Evolutionary conservation across 1,284 basidiomycete species (phyloP).

Genomic region (Porogramme epimiltina): DNA sequence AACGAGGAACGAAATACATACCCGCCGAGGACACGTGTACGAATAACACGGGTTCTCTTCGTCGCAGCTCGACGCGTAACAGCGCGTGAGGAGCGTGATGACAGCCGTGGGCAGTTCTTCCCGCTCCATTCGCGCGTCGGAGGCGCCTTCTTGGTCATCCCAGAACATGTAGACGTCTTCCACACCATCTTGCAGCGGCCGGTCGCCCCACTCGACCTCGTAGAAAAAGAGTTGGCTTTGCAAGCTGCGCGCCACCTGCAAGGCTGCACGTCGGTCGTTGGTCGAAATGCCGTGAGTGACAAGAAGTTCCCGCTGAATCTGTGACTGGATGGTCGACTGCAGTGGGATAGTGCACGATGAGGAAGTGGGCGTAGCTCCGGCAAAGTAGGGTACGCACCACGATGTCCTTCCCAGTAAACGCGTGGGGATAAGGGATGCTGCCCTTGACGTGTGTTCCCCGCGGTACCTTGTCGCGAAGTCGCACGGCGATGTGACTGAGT

Average conservation of each 20-base stretch:
- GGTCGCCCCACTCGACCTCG: slow-evolving; percentile 95
- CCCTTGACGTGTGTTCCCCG: slow-evolving; percentile 89
- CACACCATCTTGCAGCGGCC: slow-evolving; percentile 83
- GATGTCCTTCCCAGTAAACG: slow-evolving; percentile 91
- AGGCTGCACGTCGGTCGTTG: slow-evolving; percentile 77
- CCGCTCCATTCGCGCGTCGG: slow-evolving; percentile 56
- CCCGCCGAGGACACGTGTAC: slow-evolving; percentile 69
- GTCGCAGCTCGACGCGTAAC: slow-evolving; percentile 83
- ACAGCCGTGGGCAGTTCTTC: slow-evolving; percentile 88
- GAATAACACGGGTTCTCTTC: slow-evolving; percentile 73
- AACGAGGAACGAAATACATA: slow-evolving; percentile 31
- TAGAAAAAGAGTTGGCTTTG: slow-evolving; percentile 95
- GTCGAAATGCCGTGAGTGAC: slow-evolving; percentile 71
- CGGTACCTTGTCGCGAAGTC: slow-evolving; percentile 85
- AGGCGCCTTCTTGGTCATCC: slow-evolving; percentile 77
- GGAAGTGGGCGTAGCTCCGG: slow-evolving; percentile 3
- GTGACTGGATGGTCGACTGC: slow-evolving; percentile 80
- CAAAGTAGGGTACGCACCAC: slow-evolving; percentile 61
- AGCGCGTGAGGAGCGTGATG: slow-evolving; percentile 77
- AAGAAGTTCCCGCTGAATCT: slow-evolving; percentile 71
- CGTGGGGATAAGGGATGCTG: slow-evolving; percentile 82
- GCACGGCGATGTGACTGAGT: slow-evolving; percentile 86
- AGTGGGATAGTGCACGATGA: background rate
- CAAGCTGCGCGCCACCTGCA: slow-evolving; percentile 86
- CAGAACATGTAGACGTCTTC: slow-evolving; percentile 97